These are phyloP conservation scores for Hibiscus syriacus DNA, from an alignment of 345 rosid species.

Conservation along the genomic window DNA sequence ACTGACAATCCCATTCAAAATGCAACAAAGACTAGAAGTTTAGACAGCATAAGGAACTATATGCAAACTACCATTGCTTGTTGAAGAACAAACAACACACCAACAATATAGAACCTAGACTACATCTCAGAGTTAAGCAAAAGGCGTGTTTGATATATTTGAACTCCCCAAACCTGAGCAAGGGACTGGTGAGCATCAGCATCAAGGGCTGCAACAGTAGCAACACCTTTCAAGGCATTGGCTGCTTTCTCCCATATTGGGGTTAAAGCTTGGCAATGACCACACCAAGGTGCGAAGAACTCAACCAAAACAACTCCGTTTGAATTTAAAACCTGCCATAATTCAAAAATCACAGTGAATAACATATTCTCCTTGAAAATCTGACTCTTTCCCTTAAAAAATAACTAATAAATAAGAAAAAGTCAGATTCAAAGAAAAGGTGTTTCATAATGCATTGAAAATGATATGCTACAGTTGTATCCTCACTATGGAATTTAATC, in stretches of 20 bases:
- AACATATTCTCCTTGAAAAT: background rate
- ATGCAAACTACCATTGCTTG: background rate
- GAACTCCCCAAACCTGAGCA: slow-evolving; percentile 59
- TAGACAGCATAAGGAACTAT: background rate
- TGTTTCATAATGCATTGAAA: background rate
- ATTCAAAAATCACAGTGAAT: background rate
- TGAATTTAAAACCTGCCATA: slow-evolving; percentile 67
- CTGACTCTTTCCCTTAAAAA: background rate
- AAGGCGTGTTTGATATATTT: background rate
- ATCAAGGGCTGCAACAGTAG: slow-evolving; percentile 89
- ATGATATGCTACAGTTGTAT: background rate
- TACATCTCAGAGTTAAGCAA: background rate
- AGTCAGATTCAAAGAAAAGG: background rate
- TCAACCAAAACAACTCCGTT: slow-evolving; percentile 87
- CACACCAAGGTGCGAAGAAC: slow-evolving; percentile 99
- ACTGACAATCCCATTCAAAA: background rate
- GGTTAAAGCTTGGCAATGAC: slow-evolving; percentile 86
- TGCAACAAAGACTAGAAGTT: background rate
- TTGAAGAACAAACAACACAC: background rate
- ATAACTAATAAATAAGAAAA: background rate
- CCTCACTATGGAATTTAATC: background rate
- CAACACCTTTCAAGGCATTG: slow-evolving; percentile 70
- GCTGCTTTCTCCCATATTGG: slow-evolving; percentile 98
- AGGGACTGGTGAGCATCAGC: slow-evolving; percentile 93
- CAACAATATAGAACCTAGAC: background rate